phyloP scores from a whole-genome alignment of 306 rosid species.

The Quillaja saponaria region DNA sequence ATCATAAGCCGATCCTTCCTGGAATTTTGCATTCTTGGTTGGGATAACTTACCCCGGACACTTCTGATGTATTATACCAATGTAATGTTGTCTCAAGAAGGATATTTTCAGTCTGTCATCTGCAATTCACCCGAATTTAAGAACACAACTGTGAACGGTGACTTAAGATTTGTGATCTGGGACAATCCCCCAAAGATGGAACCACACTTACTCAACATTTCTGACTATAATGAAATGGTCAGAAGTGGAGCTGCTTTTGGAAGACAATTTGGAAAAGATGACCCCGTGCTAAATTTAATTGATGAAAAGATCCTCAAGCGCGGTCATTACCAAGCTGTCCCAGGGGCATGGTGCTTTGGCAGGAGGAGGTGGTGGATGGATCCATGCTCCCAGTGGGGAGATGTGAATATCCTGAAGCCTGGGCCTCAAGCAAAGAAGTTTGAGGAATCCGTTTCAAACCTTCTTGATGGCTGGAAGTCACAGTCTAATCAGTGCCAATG shows the following conservation, averaged over 20 bases:
- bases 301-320: slow-evolving; percentile 76
- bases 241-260: slow-evolving; percentile 90
- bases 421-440: slow-evolving; percentile 79
- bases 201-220: slow-evolving; percentile 72
- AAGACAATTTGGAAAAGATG: slow-evolving; percentile 62
- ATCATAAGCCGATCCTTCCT: slow-evolving; percentile 75
- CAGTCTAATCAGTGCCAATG: slow-evolving; percentile 67
- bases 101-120: slow-evolving; percentile 84
- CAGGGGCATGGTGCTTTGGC: slow-evolving; percentile 86
- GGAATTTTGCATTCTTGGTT: slow-evolving; percentile 84
- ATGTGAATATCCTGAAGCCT: slow-evolving; percentile 65
- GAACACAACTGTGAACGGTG: slow-evolving; percentile 82
- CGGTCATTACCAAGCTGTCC: slow-evolving; percentile 45
- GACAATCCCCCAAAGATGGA: slow-evolving; percentile 89
- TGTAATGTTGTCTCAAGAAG: slow-evolving; percentile 80
- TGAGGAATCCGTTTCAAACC: slow-evolving; percentile 60
- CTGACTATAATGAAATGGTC: slow-evolving; percentile 64
- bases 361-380: slow-evolving; percentile 74
- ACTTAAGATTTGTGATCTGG: slow-evolving; percentile 86
- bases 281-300: slow-evolving; percentile 70
- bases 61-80: slow-evolving; percentile 89
- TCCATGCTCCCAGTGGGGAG: slow-evolving; percentile 90
- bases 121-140: slow-evolving; percentile 83
- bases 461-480: slow-evolving; percentile 70
- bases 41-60: slow-evolving; percentile 93